phyloP scores from a whole-genome alignment of 352 stramenopile species.

The Phytophthora tubulina region DNA sequence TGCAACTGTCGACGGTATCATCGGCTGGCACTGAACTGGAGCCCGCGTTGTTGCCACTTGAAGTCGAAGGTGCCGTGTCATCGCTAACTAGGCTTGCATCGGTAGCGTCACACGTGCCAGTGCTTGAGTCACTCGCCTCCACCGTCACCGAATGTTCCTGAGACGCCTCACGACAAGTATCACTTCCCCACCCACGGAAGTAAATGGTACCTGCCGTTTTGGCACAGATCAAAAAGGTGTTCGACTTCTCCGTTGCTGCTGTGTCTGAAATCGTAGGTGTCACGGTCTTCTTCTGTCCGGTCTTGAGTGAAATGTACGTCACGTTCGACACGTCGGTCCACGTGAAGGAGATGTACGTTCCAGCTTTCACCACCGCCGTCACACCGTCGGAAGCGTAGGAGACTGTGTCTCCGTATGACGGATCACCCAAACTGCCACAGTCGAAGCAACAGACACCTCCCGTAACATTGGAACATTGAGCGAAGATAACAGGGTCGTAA shows the following conservation, averaged over 20 bases:
- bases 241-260: slow-evolving; percentile 42
- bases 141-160: slow-evolving; percentile 58
- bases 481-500: slow-evolving; percentile 74
- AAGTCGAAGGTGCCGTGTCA: background rate
- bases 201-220: slow-evolving; percentile 63
- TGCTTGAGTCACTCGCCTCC: slow-evolving; percentile 42
- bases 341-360: slow-evolving; percentile 64
- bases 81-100: background rate
- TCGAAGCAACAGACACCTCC: slow-evolving; percentile 79
- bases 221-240: slow-evolving; percentile 72
- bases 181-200: slow-evolving; percentile 66
- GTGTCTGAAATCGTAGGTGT: slow-evolving; percentile 55
- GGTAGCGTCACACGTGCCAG: slow-evolving; percentile 29
- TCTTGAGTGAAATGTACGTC: slow-evolving; percentile 68
- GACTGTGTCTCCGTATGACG: slow-evolving; percentile 43
- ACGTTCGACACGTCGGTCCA: slow-evolving; percentile 62
- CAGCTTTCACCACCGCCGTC: slow-evolving; percentile 59
- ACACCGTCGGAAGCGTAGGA: slow-evolving; percentile 56
- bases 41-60: background rate
- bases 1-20: slow-evolving; percentile 53
- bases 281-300: slow-evolving; percentile 72
- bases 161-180: slow-evolving; percentile 63
- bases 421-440: slow-evolving; percentile 57
- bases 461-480: slow-evolving; percentile 57
- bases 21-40: slow-evolving; percentile 32